phyloP scores from a whole-genome alignment of 805 yeast genomes.

The Diddensiella transvaalensis region DNA sequence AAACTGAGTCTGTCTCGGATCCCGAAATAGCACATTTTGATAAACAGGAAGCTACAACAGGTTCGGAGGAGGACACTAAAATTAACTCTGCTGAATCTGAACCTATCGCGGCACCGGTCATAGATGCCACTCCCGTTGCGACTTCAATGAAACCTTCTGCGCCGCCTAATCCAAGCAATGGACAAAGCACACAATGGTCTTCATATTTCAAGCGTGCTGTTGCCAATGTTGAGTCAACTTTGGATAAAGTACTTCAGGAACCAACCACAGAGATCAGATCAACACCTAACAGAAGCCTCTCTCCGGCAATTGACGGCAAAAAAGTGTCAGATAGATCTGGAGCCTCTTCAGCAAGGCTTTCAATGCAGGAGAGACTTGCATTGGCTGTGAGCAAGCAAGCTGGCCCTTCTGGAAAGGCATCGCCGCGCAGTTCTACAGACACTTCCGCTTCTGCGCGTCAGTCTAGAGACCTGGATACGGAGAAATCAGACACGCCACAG shows the following conservation, averaged over 20 bases:
- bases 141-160: too few relatives aligned
- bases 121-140: too few relatives aligned
- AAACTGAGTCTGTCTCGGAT: too few relatives aligned
- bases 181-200: conserved; percentile 20
- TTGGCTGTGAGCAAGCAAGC: conserved; percentile 52
- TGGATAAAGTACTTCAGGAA: conserved; percentile 39
- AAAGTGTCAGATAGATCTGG: not conserved
- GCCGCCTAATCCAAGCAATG: too few relatives aligned
- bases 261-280: conserved; percentile 14
- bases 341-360: conserved; percentile 41
- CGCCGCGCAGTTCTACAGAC: not conserved
- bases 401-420: not conserved
- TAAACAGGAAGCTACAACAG: too few relatives aligned
- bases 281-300: not conserved
- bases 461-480: not conserved
- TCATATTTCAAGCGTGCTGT: conserved; percentile 39
- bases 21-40: too few relatives aligned
- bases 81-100: too few relatives aligned
- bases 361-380: conserved; percentile 82
- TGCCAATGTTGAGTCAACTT: conserved; percentile 38
- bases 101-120: too few relatives aligned
- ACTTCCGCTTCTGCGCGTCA: not conserved
- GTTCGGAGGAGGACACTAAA: too few relatives aligned
- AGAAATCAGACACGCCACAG: not conserved
- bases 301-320: not conserved